Percentiles rank a stretch among this genome's conserved stretches.
Conservation (phyloP, 1,139 yeast species). For the Citeromyces hawaiiensis region DNA sequence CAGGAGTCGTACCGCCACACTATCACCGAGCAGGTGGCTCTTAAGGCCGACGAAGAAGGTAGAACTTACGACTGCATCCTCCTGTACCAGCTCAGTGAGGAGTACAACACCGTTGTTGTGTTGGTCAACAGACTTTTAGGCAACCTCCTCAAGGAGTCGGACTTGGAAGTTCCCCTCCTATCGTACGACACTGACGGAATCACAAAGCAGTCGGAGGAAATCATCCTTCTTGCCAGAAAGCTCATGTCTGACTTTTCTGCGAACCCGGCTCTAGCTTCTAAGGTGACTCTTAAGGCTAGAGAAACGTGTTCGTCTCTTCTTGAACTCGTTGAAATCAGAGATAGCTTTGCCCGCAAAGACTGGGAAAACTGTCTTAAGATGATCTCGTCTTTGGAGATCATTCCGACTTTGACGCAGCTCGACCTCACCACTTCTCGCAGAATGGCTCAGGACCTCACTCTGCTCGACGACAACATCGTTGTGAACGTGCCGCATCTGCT, state of each 20-base stretch:
- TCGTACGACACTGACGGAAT: slow-evolving; percentile 13
- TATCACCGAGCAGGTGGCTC: slow-evolving; percentile 78
- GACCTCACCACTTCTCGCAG: slow-evolving; percentile 34
- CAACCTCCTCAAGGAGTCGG: slow-evolving; percentile 64
- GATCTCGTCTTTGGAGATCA: slow-evolving; percentile 45
- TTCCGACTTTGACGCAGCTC: slow-evolving; percentile 43
- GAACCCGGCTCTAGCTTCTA: slow-evolving; percentile 32
- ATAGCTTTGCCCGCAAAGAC: slow-evolving; percentile 39
- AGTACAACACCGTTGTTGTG: slow-evolving; percentile 71
- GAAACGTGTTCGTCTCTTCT: slow-evolving; percentile 56
- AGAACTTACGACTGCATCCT: slow-evolving; percentile 76
- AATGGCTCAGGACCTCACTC: slow-evolving; percentile 43
- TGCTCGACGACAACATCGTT: slow-evolving; percentile 57
- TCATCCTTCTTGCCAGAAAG: slow-evolving; percentile 45
- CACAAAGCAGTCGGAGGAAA: slow-evolving; percentile 15
- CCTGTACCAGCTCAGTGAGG: slow-evolving; percentile 80
- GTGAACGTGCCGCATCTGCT: slow-evolving; percentile 73
- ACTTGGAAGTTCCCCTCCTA: slow-evolving; percentile 47
- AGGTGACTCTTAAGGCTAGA: slow-evolving; percentile 30
- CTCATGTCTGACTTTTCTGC: slow-evolving; percentile 38
- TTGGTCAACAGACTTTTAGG: slow-evolving; percentile 71
- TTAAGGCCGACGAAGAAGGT: slow-evolving; percentile 86
- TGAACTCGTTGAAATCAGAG: slow-evolving; percentile 56
- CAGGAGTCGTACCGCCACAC: slow-evolving; percentile 41
- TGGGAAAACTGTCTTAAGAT: slow-evolving; percentile 48